These are phyloP conservation scores for Multifurca ochricompacta DNA, from an alignment of 768 basidiomycete genomes.

Conservation along the genomic window DNA sequence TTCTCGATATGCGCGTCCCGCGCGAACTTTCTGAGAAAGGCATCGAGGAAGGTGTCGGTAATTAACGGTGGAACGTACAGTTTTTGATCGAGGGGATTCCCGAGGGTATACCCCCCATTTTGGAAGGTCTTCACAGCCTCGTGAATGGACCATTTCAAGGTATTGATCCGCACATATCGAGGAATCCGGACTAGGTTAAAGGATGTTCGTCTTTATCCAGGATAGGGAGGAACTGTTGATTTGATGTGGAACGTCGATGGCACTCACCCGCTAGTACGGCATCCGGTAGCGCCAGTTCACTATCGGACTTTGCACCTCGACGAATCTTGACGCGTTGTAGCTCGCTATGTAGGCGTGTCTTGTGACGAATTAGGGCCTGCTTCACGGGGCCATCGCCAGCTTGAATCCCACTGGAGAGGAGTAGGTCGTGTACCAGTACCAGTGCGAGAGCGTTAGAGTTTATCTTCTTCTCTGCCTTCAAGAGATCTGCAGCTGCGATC, in stretches of 20 bases:
- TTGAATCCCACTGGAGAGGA: constrained; percentile 80
- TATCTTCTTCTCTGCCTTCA: constrained; percentile 71
- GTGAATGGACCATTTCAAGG: constrained; percentile 54
- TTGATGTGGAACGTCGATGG: not conserved
- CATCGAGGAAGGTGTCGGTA: not conserved
- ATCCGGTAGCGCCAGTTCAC: constrained; percentile 52
- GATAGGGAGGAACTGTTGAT: not conserved
- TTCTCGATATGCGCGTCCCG: constrained; percentile 77
- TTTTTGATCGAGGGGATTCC: constrained; percentile 44
- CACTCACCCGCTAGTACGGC: constrained; percentile 58
- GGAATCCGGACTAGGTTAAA: constrained; percentile 53
- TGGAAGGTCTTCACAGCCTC: constrained; percentile 54
- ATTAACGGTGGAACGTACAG: constrained; percentile 29
- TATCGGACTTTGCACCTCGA: constrained; percentile 55
- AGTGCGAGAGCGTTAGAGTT: constrained; percentile 70
- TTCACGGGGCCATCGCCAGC: constrained; percentile 88
- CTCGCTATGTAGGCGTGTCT: constrained; percentile 82
- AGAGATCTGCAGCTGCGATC: constrained; percentile 56
- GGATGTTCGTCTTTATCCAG: not conserved
- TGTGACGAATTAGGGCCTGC: constrained; percentile 79
- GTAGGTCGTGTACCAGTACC: constrained; percentile 85
- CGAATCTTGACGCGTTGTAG: constrained; percentile 78
- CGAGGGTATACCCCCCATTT: constrained; percentile 46
- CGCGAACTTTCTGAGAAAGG: constrained; percentile 47
- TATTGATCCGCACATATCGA: constrained; percentile 82